Conservation (phyloP, 176 grass and related monocot species). For the Alloteropsis semialata region DNA sequence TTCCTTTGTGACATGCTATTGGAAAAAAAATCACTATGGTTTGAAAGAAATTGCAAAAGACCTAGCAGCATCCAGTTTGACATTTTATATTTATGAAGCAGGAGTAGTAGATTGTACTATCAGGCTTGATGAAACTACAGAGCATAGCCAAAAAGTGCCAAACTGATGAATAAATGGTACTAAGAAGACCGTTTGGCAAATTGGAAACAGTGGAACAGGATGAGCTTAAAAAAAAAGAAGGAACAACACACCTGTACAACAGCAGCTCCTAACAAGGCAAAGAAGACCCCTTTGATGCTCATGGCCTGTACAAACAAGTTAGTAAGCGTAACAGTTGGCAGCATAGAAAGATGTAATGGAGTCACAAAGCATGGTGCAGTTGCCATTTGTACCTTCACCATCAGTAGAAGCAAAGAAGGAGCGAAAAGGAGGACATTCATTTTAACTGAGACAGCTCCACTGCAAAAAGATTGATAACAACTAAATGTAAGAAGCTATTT, state of each 20-base stretch:
- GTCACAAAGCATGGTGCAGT: neutral
- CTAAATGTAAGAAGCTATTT: neutral
- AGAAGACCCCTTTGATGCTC: constrained; percentile 67
- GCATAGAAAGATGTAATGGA: constrained; percentile 21
- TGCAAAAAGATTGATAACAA: constrained; percentile 35
- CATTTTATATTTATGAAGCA: neutral
- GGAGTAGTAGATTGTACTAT: neutral
- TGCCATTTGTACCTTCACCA: constrained; percentile 70
- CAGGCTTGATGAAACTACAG: neutral
- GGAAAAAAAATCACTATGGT: neutral
- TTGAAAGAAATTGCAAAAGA: neutral
- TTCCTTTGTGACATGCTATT: neutral
- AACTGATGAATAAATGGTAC: neutral
- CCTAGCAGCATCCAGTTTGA: neutral
- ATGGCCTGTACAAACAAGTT: constrained; percentile 50
- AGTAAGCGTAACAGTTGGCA: constrained; percentile 28
- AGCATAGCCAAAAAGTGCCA: neutral
- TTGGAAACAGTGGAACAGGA: neutral
- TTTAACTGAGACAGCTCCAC: constrained; percentile 92
- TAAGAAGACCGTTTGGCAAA: neutral
- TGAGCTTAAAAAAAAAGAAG: neutral
- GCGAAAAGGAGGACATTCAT: constrained; percentile 98
- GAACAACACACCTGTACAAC: constrained; percentile 50
- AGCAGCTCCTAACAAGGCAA: constrained; percentile 76
- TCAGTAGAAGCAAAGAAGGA: constrained; percentile 83